Conservation (phyloP, 768 basidiomycete genomes). For the Kwoniella dendrophila region DNA sequence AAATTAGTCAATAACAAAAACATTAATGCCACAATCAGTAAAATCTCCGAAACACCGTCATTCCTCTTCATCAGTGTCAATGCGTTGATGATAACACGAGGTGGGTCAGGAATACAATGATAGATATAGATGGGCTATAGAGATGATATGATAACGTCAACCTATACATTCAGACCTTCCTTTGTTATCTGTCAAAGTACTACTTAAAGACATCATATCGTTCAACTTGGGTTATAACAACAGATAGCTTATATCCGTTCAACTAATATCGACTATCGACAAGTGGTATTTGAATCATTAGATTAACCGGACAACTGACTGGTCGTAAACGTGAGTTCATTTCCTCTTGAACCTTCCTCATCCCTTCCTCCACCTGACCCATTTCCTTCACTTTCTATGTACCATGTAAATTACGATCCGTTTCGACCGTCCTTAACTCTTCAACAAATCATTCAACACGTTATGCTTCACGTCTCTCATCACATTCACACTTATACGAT, state of each 20-base stretch:
- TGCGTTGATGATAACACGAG: no score
- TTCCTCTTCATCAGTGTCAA: no score
- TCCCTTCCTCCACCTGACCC: conserved; percentile 31
- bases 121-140: neutral
- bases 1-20: neutral
- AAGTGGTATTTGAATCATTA: neutral
- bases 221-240: no score
- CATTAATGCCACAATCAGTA: conserved; percentile 5
- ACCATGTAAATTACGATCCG: neutral
- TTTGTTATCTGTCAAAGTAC: no score
- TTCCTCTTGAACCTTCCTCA: neutral
- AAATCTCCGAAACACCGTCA: conserved; percentile 14
- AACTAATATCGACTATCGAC: neutral
- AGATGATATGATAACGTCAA: no score
- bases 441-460: no score
- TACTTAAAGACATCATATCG: no score
- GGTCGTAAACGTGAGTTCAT: conserved; percentile 2
- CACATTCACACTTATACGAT: neutral
- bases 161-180: no score
- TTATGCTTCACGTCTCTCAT: no score
- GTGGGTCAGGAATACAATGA: neutral
- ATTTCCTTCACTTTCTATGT: conserved; percentile 10
- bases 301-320: no score
- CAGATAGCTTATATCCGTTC: neutral
- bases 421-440: conserved; percentile 5